Conservation (phyloP, 257 asterid genomes). For the Solanum corneliomulleri region DNA sequence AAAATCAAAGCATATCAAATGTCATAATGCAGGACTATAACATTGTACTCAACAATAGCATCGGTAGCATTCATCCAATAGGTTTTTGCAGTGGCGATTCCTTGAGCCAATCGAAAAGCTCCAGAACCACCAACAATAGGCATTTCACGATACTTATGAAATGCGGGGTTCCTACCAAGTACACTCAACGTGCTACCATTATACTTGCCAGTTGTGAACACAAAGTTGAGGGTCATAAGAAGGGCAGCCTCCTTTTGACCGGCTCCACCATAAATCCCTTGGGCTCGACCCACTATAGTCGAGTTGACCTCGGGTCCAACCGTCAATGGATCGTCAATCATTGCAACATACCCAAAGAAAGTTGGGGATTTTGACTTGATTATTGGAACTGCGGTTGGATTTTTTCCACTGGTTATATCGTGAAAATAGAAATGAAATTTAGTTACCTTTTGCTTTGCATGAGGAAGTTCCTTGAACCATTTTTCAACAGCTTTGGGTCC, state of each 20-base stretch:
- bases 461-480: conserved; percentile 17
- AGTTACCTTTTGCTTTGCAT: conserved; percentile 9
- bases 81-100: conserved; percentile 11
- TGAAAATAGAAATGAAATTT: conserved; percentile 27
- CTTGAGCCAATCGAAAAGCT: conserved; percentile 31
- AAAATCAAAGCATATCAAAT: background rate
- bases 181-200: conserved; percentile 38
- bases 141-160: conserved; percentile 20
- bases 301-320: conserved; percentile 6
- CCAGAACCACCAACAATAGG: conserved; percentile 46
- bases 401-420: conserved; percentile 18
- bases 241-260: conserved; percentile 1
- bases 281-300: conserved; percentile 28
- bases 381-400: background rate
- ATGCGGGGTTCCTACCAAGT: conserved; percentile 16
- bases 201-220: conserved; percentile 18
- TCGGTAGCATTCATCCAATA: background rate
- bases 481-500: conserved; percentile 13
- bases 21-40: conserved; percentile 8
- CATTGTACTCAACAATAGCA: conserved; percentile 20
- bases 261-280: conserved; percentile 25
- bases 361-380: conserved; percentile 13
- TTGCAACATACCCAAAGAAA: conserved; percentile 9
- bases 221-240: conserved; percentile 21
- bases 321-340: conserved; percentile 24